Percentiles rank a stretch among this genome's conserved stretches.
Conservation (phyloP, 257 asterid genomes). For the Hygrophila difformis region DNA sequence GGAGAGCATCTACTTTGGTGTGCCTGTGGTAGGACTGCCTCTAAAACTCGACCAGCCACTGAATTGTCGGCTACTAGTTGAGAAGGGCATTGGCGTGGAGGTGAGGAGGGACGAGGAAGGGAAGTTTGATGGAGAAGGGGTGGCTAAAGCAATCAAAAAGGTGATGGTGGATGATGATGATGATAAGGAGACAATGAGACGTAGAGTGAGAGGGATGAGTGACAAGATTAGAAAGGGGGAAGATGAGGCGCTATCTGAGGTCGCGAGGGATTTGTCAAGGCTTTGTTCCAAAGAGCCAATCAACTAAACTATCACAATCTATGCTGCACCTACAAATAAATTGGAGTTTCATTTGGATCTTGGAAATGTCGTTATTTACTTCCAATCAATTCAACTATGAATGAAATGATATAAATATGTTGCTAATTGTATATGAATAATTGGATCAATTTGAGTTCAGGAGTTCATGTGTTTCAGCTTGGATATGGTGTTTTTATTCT, state of each 20-base stretch:
- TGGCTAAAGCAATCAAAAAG: constrained; percentile 20
- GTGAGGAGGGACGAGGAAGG: constrained; percentile 20
- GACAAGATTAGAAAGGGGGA: constrained; percentile 24
- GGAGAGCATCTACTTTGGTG: too few relatives aligned
- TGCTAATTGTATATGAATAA: too few relatives aligned
- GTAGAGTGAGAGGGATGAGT: constrained; percentile 18
- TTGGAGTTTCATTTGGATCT: too few relatives aligned
- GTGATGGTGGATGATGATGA: constrained; percentile 19
- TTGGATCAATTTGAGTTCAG: too few relatives aligned
- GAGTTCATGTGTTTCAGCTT: too few relatives aligned
- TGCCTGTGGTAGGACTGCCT: constrained; percentile 32
- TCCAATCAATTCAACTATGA: too few relatives aligned
- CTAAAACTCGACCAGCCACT: constrained; percentile 27
- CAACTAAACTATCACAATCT: too few relatives aligned
- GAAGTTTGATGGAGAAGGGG: constrained; percentile 15
- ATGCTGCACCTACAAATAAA: too few relatives aligned
- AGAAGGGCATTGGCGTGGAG: constrained; percentile 23
- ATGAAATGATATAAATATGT: too few relatives aligned
- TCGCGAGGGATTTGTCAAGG: constrained; percentile 14
- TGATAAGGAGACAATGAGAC: constrained; percentile 14
- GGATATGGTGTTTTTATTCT: too few relatives aligned
- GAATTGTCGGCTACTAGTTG: constrained; percentile 19
- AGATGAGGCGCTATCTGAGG: constrained; percentile 8
- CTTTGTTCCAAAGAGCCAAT: too few relatives aligned
- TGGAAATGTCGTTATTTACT: too few relatives aligned